These are phyloP conservation scores for Colletotrichum musae DNA, from an alignment of 2,329 filamentous ascomycete species.

Conservation along the genomic window DNA sequence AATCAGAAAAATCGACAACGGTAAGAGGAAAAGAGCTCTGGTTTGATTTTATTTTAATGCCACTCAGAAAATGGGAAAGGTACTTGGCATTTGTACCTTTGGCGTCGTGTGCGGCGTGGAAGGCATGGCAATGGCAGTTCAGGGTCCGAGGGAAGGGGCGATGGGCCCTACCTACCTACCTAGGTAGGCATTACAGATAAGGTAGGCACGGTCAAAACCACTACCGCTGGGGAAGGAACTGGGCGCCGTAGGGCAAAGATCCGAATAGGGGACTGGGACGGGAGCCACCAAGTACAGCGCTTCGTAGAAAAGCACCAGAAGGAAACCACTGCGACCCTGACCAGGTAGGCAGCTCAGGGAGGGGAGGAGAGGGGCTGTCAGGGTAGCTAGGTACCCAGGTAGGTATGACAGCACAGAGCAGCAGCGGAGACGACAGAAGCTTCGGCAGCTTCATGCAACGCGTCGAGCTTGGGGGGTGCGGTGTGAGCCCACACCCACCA, in stretches of 20 bases:
- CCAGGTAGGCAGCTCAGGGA: not conserved
- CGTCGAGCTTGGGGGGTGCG: slow-evolving; percentile 19
- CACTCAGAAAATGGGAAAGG: slow-evolving; percentile 28
- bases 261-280: too few relatives aligned
- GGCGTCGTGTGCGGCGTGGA: slow-evolving; percentile 11
- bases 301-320: slow-evolving; percentile 32
- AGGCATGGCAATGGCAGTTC: slow-evolving; percentile 8
- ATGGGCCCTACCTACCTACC: not conserved
- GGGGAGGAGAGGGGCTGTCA: too few relatives aligned
- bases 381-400: not conserved
- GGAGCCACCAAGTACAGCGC: too few relatives aligned
- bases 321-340: not conserved
- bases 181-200: not conserved
- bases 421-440: slow-evolving; percentile 38
- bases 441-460: slow-evolving; percentile 38
- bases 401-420: slow-evolving; percentile 21
- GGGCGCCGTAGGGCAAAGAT: not conserved
- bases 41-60: slow-evolving; percentile 28
- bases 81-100: slow-evolving; percentile 38
- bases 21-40: not conserved
- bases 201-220: not conserved
- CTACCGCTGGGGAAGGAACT: not conserved
- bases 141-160: not conserved
- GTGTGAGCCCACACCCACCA: not conserved
- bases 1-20: slow-evolving; percentile 41